These are phyloP conservation scores for Garcia nutans DNA, from an alignment of 345 rosid genomes.

Conservation along the genomic window DNA sequence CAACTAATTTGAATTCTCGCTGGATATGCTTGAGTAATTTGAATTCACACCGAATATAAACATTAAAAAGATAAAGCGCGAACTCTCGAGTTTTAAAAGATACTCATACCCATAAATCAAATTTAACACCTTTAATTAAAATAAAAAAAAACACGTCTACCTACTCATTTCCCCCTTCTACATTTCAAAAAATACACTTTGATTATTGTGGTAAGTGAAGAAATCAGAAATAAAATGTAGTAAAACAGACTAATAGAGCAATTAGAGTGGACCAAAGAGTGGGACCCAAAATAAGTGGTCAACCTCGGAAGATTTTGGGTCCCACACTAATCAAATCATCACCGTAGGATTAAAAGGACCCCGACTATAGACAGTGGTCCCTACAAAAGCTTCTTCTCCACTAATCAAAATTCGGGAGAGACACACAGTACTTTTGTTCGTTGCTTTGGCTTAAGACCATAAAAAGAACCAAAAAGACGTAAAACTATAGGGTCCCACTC, in stretches of 20 bases:
- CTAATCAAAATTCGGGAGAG: conserved; percentile 14
- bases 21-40: no score
- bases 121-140: no score
- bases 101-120: no score
- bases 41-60: no score
- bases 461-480: conserved; percentile 31
- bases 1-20: no score
- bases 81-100: no score
- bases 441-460: conserved; percentile 31
- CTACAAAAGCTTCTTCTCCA: conserved; percentile 36
- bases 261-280: not conserved
- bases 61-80: no score
- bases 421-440: not conserved
- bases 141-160: no score
- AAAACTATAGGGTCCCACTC: not conserved
- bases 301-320: conserved; percentile 22
- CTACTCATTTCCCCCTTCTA: no score
- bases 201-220: not conserved
- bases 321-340: conserved; percentile 5
- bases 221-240: not conserved
- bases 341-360: conserved; percentile 18
- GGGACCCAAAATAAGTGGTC: not conserved
- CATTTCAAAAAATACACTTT: no score
- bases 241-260: not conserved
- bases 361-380: conserved; percentile 24